Conservation (phyloP, 805 yeast species). For the Priceomyces melissophilus region DNA sequence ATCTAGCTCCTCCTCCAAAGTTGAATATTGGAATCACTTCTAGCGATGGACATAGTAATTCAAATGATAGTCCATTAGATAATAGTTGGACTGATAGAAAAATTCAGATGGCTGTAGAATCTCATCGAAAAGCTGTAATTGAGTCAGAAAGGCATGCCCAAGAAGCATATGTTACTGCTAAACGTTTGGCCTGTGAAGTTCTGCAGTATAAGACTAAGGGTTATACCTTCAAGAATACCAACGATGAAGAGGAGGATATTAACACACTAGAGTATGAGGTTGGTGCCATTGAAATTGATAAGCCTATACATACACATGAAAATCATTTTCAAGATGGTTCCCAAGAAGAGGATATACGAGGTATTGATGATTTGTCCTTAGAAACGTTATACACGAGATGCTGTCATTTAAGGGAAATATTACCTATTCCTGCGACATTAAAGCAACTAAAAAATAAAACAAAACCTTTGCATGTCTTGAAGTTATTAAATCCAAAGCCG, state of each 20-base stretch:
- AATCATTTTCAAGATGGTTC: conserved; percentile 41
- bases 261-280: conserved; percentile 4
- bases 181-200: conserved; percentile 66
- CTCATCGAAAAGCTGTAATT: conserved; percentile 48
- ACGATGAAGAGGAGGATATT: conserved; percentile 5
- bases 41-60: conserved; percentile 29
- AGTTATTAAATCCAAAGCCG: conserved; percentile 56
- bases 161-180: conserved; percentile 73
- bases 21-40: conserved; percentile 67
- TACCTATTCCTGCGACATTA: conserved; percentile 85
- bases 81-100: conserved; percentile 43
- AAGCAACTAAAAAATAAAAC: conserved; percentile 51
- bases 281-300: conserved; percentile 53
- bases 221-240: conserved; percentile 6
- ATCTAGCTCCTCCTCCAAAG: conserved; percentile 58
- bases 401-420: conserved; percentile 85
- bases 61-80: conserved; percentile 15
- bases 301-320: conserved; percentile 64
- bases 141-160: conserved; percentile 72
- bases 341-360: conserved; percentile 16
- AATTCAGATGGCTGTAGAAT: conserved; percentile 54
- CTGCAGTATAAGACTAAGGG: conserved; percentile 33
- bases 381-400: conserved; percentile 71
- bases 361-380: conserved; percentile 27
- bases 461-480: conserved; percentile 51